A percentile compares a stretch with the other conserved stretches of the same genome.
These are phyloP conservation scores for Aristolochia fimbriata DNA, from an alignment of 164 flowering plant species.

Conservation along the genomic window DNA sequence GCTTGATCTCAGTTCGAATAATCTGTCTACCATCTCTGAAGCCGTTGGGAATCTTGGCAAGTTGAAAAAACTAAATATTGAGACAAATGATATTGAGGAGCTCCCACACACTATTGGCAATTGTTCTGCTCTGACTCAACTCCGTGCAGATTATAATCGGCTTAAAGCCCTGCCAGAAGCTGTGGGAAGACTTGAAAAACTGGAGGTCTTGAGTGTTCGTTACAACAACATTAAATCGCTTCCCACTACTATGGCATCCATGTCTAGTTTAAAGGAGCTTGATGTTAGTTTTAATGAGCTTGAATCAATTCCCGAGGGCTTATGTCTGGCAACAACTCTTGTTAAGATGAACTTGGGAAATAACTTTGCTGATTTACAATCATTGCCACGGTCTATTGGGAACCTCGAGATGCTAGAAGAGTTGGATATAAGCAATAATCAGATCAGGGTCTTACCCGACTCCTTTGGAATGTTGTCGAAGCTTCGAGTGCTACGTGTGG, in stretches of 20 bases:
- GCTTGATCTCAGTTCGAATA: slow-evolving; percentile 65
- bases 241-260: slow-evolving; percentile 79
- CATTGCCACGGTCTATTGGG: slow-evolving; percentile 75
- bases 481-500: slow-evolving; percentile 41
- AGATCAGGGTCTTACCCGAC: slow-evolving; percentile 70
- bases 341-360: slow-evolving; percentile 66
- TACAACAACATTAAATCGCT: slow-evolving; percentile 70
- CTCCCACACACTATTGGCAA: slow-evolving; percentile 65
- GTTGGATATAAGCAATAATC: slow-evolving; percentile 81
- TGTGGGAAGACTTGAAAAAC: slow-evolving; percentile 56
- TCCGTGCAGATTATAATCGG: slow-evolving; percentile 67
- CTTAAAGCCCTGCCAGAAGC: slow-evolving; percentile 95
- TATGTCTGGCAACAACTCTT: slow-evolving; percentile 72
- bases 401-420: slow-evolving; percentile 85
- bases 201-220: slow-evolving; percentile 62
- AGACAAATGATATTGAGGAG: slow-evolving; percentile 78
- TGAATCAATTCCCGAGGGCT: slow-evolving; percentile 77
- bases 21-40: slow-evolving; percentile 41
- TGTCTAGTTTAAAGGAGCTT: slow-evolving; percentile 54
- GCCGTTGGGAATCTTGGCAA: slow-evolving; percentile 55
- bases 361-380: slow-evolving; percentile 68
- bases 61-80: slow-evolving; percentile 51
- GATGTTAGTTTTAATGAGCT: slow-evolving; percentile 89
- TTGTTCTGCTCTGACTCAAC: slow-evolving; percentile 63
- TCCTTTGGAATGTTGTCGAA: slow-evolving; percentile 58